Evolutionary conservation across 2,329 filamentous ascomycete species (phyloP).

Genomic region (Pseudohalonectria lignicola): DNA sequence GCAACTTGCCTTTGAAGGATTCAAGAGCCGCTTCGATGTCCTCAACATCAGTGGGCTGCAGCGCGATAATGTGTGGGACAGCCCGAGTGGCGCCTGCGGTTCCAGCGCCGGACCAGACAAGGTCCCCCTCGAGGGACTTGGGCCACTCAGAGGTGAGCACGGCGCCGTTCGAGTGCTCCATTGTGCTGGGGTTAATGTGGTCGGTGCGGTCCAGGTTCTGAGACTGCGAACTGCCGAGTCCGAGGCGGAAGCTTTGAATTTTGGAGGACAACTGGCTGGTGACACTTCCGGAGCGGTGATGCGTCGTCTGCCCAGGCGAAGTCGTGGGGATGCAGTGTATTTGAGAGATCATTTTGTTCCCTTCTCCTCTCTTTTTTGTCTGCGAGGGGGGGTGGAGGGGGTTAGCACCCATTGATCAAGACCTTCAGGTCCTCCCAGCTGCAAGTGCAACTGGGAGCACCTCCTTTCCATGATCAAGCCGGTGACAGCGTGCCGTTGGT

Average conservation of each 20-base stretch:
- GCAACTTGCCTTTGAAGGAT: slow-evolving; percentile 16
- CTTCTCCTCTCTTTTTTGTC: too few relatives aligned
- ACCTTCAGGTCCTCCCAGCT: too few relatives aligned
- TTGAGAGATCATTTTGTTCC: not conserved
- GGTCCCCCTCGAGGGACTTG: not conserved
- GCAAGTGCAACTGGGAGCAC: too few relatives aligned
- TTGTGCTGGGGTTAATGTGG: not conserved
- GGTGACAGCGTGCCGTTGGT: too few relatives aligned
- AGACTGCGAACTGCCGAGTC: not conserved
- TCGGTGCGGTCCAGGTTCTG: not conserved
- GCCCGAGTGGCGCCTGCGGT: not conserved
- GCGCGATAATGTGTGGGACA: slow-evolving; percentile 5
- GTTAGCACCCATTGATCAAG: too few relatives aligned
- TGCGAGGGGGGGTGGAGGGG: too few relatives aligned
- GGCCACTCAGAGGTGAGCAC: not conserved
- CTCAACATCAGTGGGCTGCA: slow-evolving; percentile 8
- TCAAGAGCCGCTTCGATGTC: slow-evolving; percentile 14
- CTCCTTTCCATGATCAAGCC: too few relatives aligned
- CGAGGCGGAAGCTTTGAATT: not conserved
- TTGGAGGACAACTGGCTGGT: not conserved
- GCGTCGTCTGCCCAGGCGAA: not conserved
- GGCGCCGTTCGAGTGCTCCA: too few relatives aligned
- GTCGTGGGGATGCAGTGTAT: not conserved
- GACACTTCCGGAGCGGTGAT: not conserved
- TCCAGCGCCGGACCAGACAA: slow-evolving; percentile 1